Conservation (phyloP, 2,329 filamentous ascomycete genomes). For the Boeremia exigua region DNA sequence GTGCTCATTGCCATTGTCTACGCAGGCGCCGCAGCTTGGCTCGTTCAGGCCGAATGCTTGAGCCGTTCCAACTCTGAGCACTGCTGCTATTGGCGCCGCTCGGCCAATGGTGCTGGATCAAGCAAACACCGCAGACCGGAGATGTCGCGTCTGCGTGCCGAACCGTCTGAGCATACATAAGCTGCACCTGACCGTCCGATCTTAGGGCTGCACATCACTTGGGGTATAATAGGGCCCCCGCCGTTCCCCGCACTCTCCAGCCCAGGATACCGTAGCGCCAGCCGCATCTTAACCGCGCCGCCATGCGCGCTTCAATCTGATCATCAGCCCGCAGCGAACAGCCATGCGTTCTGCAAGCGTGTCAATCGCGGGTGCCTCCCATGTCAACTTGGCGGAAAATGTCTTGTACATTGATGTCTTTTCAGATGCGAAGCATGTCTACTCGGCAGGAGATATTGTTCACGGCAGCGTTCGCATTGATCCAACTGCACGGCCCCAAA, state of each 20-base stretch:
- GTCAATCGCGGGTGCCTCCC: conserved; percentile 11
- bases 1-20: background rate
- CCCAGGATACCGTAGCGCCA: background rate
- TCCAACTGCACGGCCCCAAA: conserved; percentile 25
- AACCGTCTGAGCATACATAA: background rate
- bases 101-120: background rate
- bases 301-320: conserved; percentile 3
- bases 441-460: conserved; percentile 30
- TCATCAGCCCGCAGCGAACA: background rate
- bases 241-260: conserved; percentile 14
- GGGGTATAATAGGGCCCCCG: conserved; percentile 2
- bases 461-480: conserved; percentile 29
- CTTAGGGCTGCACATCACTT: conserved; percentile 4
- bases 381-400: conserved; percentile 21
- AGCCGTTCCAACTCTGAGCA: background rate
- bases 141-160: conserved; percentile 2
- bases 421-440: conserved; percentile 18
- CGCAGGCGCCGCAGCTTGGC: conserved; percentile 4
- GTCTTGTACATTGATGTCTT: conserved; percentile 26
- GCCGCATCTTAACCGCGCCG: background rate
- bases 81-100: background rate
- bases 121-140: background rate
- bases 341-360: conserved; percentile 12
- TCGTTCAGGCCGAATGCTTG: background rate
- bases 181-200: conserved; percentile 4